Percentiles rank a stretch among this genome's conserved stretches.
phyloP scores from a whole-genome alignment of 805 yeast species.

The Starmera dryadoides region DNA sequence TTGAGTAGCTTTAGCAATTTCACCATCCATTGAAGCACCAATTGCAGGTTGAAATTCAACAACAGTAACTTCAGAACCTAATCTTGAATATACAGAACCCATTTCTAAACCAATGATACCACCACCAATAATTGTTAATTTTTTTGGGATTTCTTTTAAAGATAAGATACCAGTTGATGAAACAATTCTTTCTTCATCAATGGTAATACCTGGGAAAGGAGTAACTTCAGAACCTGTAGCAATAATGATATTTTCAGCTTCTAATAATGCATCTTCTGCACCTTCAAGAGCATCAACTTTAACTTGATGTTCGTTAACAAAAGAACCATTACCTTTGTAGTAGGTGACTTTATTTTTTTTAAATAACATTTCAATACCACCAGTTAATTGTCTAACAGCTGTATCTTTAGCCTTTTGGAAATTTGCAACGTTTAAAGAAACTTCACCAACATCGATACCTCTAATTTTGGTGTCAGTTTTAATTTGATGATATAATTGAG shows the following conservation, averaged over 20 bases:
- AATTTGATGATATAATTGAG: slow-evolving; percentile 86
- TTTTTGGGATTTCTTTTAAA: slow-evolving; percentile 87
- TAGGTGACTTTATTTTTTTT: slow-evolving; percentile 93
- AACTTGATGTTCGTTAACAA: slow-evolving; percentile 71
- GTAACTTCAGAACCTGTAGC: slow-evolving; percentile 99
- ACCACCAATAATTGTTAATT: slow-evolving; percentile 91
- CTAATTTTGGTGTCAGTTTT: slow-evolving; percentile 75
- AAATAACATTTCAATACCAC: slow-evolving; percentile 91
- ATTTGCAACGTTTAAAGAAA: slow-evolving; percentile 63
- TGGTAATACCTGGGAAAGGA: slow-evolving; percentile 96
- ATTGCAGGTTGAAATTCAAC: slow-evolving; percentile 84
- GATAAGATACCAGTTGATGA: slow-evolving; percentile 89
- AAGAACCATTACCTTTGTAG: slow-evolving; percentile 89
- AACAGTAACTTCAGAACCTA: slow-evolving; percentile 93
- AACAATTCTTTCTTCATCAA: slow-evolving; percentile 96
- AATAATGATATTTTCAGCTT: slow-evolving; percentile 83
- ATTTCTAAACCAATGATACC: slow-evolving; percentile 99
- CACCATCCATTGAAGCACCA: slow-evolving; percentile 98
- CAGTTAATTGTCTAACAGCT: slow-evolving; percentile 81
- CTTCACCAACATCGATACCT: slow-evolving; percentile 86
- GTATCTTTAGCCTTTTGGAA: slow-evolving; percentile 91
- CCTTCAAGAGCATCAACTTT: slow-evolving; percentile 86
- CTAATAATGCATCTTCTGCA: slow-evolving; percentile 60
- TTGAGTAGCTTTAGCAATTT: slow-evolving; percentile 85
- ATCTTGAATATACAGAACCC: slow-evolving; percentile 96